Base-by-base conservation (phyloP, 768 basidiomycete genomes). In the Amanita exitialis region DNA sequence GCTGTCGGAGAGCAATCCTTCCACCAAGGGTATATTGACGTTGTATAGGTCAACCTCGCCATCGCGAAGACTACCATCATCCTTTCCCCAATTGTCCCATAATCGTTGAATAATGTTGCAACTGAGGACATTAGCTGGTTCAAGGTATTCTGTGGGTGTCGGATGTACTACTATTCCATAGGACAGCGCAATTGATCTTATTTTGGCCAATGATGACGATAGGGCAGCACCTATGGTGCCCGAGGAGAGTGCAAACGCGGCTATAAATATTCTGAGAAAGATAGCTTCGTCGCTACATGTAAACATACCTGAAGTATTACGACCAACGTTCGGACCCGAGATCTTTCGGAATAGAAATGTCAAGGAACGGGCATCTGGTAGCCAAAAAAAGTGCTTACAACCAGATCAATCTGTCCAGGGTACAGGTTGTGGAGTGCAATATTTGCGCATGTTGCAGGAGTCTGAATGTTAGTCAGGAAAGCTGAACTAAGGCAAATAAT, bases 191-290 rank as follows among this genome's bases (percentile, higher is more conserved):
- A 96, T 86, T 37, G 90, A 79, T 35, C 90, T 84, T 25, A 70
- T 73, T 52, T 72, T 73, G 21, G 85, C 82, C 39, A 92, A 73
- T 20, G 79, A 79, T 18, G 85, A 83, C 23, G 87, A 87, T 64
- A 97, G 71, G 13, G 94, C 87, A 2, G 92, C 93, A 35, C 94
- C 94, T 55, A 98, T 74, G 1, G 94, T 97, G 2, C 94, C 94
- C 25, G 90, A 93, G 1, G 91, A 92, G 38, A 97, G 74, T 2
- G 86, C 76, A 63, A 93, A 91, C 1, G 92, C 92, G 34, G 90
- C 88, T 82, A 50, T 37, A 45, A 54, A 44, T 57, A 58, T 42
- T 8, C 54, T 54, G 45, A 53, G 36, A 50, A 38, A 2, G 57
- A 25, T 9, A 16, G 42, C 39, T 38, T 42, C 45, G 37, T 37